A percentile compares a stretch with the other conserved stretches of the same genome.
Evolutionary conservation across 306 rosid species (phyloP).

Genomic region (Vachellia collinsii): DNA sequence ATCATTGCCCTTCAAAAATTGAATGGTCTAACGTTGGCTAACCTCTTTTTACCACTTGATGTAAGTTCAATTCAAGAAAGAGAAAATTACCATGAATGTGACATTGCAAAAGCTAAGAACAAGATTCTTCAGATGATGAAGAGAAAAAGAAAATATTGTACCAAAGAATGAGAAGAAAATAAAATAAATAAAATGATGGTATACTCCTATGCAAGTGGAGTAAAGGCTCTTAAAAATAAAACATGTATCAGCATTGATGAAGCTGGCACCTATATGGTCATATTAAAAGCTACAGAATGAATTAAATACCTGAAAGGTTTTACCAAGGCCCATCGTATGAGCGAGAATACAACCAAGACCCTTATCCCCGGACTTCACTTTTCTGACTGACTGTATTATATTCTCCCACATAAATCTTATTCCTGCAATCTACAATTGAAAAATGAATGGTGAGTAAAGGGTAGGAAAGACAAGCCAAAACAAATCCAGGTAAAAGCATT

Average conservation of each 20-base stretch:
- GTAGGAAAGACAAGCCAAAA: conserved; percentile 9
- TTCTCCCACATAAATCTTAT: conserved; percentile 99
- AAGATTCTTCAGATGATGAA: neutral
- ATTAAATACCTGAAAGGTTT: conserved; percentile 87
- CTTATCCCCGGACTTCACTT: conserved; percentile 90
- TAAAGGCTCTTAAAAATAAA: neutral
- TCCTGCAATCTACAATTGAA: conserved; percentile 69
- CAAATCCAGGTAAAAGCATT: neutral
- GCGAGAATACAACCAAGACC: conserved; percentile 99
- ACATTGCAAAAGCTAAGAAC: conserved; percentile 14
- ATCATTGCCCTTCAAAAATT: neutral
- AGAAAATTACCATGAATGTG: conserved; percentile 12
- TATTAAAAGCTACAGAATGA: conserved; percentile 26
- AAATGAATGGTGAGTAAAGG: conserved; percentile 18
- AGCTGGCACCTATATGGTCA: neutral
- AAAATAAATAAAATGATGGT: neutral
- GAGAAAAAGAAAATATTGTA: neutral
- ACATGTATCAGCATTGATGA: neutral
- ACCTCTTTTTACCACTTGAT: conserved; percentile 12
- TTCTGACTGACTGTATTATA: conserved; percentile 85
- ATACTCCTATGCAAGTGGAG: neutral
- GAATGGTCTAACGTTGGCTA: neutral
- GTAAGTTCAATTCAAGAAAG: conserved; percentile 26
- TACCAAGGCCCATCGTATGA: conserved; percentile 99
- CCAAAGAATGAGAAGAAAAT: neutral